A percentile compares a stretch with the other conserved stretches of the same genome.
Evolutionary conservation across 2,329 filamentous ascomycete species (phyloP).

Genomic region (Aureobasidium sp.): DNA sequence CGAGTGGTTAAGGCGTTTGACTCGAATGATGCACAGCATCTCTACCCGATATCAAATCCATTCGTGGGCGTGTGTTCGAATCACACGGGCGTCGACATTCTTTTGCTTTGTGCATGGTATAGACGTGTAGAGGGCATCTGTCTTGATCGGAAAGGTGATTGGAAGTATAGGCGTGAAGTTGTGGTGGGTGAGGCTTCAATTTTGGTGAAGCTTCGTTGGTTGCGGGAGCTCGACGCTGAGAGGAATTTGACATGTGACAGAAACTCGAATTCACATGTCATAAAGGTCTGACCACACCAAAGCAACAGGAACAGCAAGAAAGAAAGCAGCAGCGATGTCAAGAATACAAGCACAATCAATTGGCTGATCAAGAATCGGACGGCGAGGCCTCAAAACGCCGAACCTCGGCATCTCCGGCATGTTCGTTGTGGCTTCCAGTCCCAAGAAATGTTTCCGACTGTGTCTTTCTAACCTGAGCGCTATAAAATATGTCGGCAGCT

Average conservation of each 20-base stretch:
- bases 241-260: neutral
- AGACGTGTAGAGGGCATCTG: neutral
- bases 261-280: neutral
- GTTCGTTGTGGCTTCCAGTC: too few species aligned
- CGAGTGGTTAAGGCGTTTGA: constrained; percentile 11
- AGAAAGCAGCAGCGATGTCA: neutral
- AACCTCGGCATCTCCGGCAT: neutral
- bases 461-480: neutral
- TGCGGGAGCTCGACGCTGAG: neutral
- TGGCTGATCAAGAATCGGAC: neutral
- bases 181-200: neutral
- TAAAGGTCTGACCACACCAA: too few species aligned
- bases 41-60: neutral
- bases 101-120: neutral
- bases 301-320: too few species aligned
- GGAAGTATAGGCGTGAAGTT: neutral
- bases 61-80: constrained; percentile 7
- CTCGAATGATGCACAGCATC: neutral
- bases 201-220: neutral
- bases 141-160: neutral
- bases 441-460: neutral
- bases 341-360: neutral
- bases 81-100: neutral
- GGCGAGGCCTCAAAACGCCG: neutral
- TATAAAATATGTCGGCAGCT: constrained; percentile 26